Percentiles rank a stretch among this genome's conserved stretches.
phyloP scores from a whole-genome alignment of 2,329 filamentous ascomycete species.

The Calonectria leucothoes region DNA sequence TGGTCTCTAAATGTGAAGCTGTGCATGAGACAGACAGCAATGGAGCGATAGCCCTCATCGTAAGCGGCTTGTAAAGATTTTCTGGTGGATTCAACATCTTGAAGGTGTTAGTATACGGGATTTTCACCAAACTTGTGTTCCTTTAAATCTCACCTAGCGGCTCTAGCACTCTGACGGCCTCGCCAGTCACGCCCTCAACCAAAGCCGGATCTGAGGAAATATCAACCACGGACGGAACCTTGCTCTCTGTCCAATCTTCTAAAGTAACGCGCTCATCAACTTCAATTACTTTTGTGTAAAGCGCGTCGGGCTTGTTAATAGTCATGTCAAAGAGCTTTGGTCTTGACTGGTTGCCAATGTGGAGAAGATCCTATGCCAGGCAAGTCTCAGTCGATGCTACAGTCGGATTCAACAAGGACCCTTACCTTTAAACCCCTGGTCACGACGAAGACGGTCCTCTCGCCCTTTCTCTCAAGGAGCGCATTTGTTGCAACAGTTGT shows the following conservation, averaged over 20 bases:
- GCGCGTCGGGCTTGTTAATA: constrained; percentile 84
- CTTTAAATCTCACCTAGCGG: constrained; percentile 55
- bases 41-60: constrained; percentile 76
- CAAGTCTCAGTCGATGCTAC: background rate
- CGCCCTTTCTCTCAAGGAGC: constrained; percentile 87
- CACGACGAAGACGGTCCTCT: constrained; percentile 86
- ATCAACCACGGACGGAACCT: constrained; percentile 60
- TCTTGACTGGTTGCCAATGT: constrained; percentile 89
- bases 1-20: constrained; percentile 90
- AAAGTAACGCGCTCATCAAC: constrained; percentile 89
- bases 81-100: constrained; percentile 15
- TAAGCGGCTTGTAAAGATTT: constrained; percentile 66
- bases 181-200: constrained; percentile 73
- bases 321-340: constrained; percentile 91
- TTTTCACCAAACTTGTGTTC: background rate
- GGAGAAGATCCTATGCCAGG: constrained; percentile 77
- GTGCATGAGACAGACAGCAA: constrained; percentile 91
- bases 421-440: constrained; percentile 77
- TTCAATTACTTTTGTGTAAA: constrained; percentile 86
- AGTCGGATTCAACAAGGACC: background rate
- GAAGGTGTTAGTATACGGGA: background rate
- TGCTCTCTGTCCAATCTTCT: constrained; percentile 84
- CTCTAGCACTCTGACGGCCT: constrained; percentile 74
- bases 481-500: constrained; percentile 95
- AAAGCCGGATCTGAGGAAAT: constrained; percentile 50